Percentiles rank a stretch among this genome's conserved stretches.
Conservation (phyloP, 257 asterid species). For the Solanum commersonii region DNA sequence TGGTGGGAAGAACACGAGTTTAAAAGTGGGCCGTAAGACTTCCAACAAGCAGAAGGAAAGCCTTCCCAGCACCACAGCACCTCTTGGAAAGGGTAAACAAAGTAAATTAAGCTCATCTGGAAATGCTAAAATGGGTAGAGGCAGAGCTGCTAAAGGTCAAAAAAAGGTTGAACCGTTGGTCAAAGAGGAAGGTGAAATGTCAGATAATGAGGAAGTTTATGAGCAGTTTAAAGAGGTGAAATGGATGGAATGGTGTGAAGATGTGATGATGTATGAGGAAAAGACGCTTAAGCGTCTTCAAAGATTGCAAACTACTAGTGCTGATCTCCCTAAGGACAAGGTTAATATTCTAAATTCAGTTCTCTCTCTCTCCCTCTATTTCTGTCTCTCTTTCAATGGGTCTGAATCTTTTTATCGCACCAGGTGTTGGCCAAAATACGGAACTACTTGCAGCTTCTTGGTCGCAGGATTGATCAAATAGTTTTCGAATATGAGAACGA, state of each 20-base stretch:
- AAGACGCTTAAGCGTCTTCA: constrained; percentile 86
- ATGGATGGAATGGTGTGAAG: constrained; percentile 99
- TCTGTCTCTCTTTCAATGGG: neutral
- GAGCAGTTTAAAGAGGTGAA: constrained; percentile 97
- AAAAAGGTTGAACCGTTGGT: constrained; percentile 73
- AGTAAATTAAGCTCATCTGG: constrained; percentile 48
- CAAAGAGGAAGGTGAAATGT: constrained; percentile 99
- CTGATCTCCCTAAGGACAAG: constrained; percentile 87
- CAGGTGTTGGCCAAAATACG: constrained; percentile 89
- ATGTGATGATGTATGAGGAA: constrained; percentile 77
- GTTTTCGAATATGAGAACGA: constrained; percentile 66
- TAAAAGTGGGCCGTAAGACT: constrained; percentile 58
- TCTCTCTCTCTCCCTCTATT: neutral
- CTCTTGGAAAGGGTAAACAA: constrained; percentile 49
- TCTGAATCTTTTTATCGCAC: constrained; percentile 1
- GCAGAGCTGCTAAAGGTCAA: constrained; percentile 50
- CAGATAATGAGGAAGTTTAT: constrained; percentile 83
- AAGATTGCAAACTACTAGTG: constrained; percentile 79
- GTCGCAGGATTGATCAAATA: constrained; percentile 83
- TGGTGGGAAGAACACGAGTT: constrained; percentile 58
- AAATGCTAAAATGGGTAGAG: constrained; percentile 30
- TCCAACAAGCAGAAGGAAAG: constrained; percentile 65
- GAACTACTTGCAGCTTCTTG: constrained; percentile 90
- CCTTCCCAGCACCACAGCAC: constrained; percentile 4
- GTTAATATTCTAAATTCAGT: constrained; percentile 18